Evolutionary conservation across 208 protist genomes (phyloP).

Genomic region (Kentomonas sorsogonicus): DNA sequence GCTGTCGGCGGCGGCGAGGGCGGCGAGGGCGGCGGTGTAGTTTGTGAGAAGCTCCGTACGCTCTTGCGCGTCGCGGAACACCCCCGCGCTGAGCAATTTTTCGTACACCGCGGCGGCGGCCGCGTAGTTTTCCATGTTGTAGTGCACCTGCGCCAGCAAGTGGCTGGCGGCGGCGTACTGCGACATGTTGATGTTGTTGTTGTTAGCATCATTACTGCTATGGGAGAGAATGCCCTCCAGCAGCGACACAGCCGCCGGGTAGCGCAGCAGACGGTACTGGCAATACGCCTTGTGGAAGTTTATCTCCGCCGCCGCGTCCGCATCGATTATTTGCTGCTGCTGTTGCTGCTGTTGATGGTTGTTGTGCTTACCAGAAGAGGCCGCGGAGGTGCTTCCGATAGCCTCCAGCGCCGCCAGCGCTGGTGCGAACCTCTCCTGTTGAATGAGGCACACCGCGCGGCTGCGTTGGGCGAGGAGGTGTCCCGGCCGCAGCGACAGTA

Average conservation of each 20-base stretch:
- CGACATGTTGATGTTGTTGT: conserved; percentile 1
- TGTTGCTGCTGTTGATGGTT: too few species aligned
- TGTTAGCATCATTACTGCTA: too few species aligned
- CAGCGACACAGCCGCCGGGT: conserved; percentile 43
- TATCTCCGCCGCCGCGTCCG: conserved; percentile 14
- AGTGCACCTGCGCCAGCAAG: conserved; percentile 76
- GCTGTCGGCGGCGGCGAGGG: too few species aligned
- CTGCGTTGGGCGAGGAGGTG: conserved; percentile 56
- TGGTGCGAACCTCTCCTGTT: conserved; percentile 54
- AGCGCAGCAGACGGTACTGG: conserved; percentile 57
- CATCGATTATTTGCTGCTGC: conserved; percentile 10
- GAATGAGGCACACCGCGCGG: conserved; percentile 59
- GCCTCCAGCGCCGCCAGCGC: conserved; percentile 51
- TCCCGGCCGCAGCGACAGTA: conserved; percentile 50
- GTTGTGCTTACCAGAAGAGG: too few species aligned
- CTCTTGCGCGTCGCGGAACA: conserved; percentile 68
- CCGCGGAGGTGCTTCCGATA: too few species aligned
- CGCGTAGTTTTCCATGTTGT: conserved; percentile 74
- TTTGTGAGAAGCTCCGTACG: conserved; percentile 69
- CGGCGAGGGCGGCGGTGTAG: conserved; percentile 57
- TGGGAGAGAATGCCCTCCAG: too few species aligned
- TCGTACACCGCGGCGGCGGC: conserved; percentile 63
- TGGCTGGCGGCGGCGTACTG: conserved; percentile 46
- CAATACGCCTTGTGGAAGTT: conserved; percentile 75
- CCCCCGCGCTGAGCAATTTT: conserved; percentile 30